Evolutionary conservation across 176 grass and related monocot species (phyloP).

Genomic region (Aegilops longissima): DNA sequence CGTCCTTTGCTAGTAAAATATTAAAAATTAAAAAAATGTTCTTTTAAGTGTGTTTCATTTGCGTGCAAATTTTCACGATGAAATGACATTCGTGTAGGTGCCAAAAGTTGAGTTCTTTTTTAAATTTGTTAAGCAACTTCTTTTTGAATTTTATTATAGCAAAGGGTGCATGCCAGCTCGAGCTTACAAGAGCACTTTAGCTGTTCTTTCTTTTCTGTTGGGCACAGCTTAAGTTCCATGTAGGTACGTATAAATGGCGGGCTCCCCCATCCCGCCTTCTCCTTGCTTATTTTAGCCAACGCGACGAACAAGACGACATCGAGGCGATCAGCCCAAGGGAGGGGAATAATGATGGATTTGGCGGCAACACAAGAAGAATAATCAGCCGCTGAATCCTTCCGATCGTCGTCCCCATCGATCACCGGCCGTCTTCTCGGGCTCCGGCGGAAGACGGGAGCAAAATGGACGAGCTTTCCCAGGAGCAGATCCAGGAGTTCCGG

Average conservation of each 20-base stretch:
- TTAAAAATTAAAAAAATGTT: too few species aligned
- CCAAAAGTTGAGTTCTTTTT: too few species aligned
- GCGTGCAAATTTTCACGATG: too few species aligned
- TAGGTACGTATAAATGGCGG: neutral
- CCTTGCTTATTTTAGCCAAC: neutral
- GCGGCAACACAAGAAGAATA: neutral
- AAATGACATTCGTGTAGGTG: too few species aligned
- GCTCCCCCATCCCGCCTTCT: neutral
- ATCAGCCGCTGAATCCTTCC: neutral
- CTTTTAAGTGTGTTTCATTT: too few species aligned
- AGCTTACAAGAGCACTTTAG: neutral
- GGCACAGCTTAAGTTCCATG: neutral
- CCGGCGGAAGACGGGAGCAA: neutral
- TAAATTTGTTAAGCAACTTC: too few species aligned
- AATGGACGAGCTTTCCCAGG: constrained; percentile 34
- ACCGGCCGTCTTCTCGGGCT: neutral
- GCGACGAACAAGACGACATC: constrained; percentile 8
- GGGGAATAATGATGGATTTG: constrained; percentile 17
- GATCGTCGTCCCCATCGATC: constrained; percentile 15
- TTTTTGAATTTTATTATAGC: too few species aligned
- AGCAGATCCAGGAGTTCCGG: constrained; percentile 57
- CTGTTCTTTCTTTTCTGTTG: neutral
- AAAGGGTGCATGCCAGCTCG: too few species aligned
- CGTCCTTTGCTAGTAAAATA: too few species aligned
- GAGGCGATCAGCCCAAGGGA: neutral